These are phyloP conservation scores for Funneliformis caledonium DNA, from an alignment of 371 early-diverging fungal species.

Conservation along the genomic window DNA sequence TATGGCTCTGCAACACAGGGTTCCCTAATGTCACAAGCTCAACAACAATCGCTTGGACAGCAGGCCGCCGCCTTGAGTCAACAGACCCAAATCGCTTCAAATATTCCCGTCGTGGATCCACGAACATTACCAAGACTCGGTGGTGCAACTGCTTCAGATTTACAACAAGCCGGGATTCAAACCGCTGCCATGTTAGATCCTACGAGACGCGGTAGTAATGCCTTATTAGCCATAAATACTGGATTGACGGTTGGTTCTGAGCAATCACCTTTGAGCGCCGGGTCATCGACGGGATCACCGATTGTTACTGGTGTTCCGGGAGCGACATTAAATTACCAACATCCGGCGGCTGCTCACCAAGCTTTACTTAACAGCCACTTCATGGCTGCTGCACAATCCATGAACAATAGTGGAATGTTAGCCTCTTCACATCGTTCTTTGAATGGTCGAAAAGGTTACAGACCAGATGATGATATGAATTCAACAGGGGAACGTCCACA, in stretches of 20 bases:
- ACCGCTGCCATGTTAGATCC: background rate
- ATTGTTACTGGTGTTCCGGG: background rate
- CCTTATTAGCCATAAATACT: slow-evolving; percentile 14
- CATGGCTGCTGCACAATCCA: slow-evolving; percentile 25
- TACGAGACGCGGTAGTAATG: background rate
- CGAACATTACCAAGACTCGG: slow-evolving; percentile 17
- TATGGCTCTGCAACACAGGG: background rate
- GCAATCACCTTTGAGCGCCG: background rate
- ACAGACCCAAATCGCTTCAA: slow-evolving; percentile 25
- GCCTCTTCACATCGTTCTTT: background rate
- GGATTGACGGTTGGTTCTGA: background rate
- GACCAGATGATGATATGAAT: background rate
- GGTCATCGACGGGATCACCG: background rate
- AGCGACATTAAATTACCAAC: background rate
- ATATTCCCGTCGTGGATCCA: slow-evolving; percentile 22
- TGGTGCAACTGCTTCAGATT: background rate
- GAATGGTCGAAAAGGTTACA: background rate
- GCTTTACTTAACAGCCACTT: slow-evolving; percentile 18
- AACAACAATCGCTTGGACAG: background rate
- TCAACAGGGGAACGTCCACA: slow-evolving; percentile 30
- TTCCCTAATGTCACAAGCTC: background rate
- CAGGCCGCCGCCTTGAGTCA: slow-evolving; percentile 8
- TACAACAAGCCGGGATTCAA: background rate
- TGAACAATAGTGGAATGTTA: slow-evolving; percentile 11
- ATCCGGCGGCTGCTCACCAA: slow-evolving; percentile 11